phyloP scores from a whole-genome alignment of 805 yeast species.

The Grigorovia transvaalensis region DNA sequence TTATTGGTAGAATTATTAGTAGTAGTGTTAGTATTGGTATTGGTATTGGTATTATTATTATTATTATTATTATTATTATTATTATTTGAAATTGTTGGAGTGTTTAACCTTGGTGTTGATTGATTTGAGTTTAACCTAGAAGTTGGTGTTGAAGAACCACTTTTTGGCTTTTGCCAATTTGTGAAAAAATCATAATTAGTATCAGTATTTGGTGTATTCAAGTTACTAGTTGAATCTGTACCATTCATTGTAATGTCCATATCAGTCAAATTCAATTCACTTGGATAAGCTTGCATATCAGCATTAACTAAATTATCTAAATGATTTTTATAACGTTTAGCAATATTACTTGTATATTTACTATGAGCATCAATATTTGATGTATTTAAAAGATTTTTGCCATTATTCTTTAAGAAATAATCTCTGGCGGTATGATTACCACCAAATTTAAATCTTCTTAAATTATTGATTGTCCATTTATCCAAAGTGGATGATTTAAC shows the following conservation, averaged over 20 bases:
- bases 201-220: conserved; percentile 29
- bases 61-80: too few species aligned
- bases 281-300: conserved; percentile 67
- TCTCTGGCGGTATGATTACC: conserved; percentile 85
- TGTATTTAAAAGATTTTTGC: conserved; percentile 49
- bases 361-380: conserved; percentile 51
- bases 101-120: conserved; percentile 2
- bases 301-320: conserved; percentile 54
- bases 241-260: conserved; percentile 14
- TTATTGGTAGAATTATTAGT: conserved; percentile 21
- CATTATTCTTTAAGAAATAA: conserved; percentile 76
- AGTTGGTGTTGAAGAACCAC: not conserved
- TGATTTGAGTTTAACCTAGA: conserved; percentile 1
- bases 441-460: conserved; percentile 87
- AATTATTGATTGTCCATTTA: conserved; percentile 85
- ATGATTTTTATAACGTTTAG: conserved; percentile 72
- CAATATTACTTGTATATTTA: conserved; percentile 73
- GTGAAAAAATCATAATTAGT: conserved; percentile 81
- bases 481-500: conserved; percentile 88
- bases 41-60: not conserved
- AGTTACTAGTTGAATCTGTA: conserved; percentile 14
- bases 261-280: conserved; percentile 44
- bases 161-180: conserved; percentile 73
- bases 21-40: conserved; percentile 14
- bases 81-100: not conserved